These are phyloP conservation scores for Phytopythium ostracodes DNA, from an alignment of 352 stramenopile genomes.

Conservation along the genomic window DNA sequence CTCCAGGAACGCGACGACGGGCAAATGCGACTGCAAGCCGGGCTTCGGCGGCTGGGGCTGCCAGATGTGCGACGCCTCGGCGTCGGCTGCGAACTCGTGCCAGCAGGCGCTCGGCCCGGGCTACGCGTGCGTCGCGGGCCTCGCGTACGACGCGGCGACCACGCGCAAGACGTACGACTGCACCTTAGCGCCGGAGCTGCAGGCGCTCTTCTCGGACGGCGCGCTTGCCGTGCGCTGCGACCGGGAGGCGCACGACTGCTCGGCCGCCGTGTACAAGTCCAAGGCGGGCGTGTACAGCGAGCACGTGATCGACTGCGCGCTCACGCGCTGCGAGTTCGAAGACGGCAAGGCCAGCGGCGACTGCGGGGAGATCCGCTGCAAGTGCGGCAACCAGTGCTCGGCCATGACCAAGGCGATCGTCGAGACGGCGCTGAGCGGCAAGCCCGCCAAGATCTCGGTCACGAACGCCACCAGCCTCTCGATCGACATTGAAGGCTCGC, in stretches of 20 bases:
- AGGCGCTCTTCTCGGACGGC: constrained; percentile 62
- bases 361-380: constrained; percentile 56
- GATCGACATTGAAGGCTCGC: constrained; percentile 68
- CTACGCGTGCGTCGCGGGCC: constrained; percentile 39
- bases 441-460: constrained; percentile 51
- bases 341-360: constrained; percentile 33
- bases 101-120: constrained; percentile 27
- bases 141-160: constrained; percentile 44
- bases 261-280: constrained; percentile 62
- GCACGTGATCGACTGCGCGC: constrained; percentile 72
- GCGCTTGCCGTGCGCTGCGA: constrained; percentile 61
- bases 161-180: constrained; percentile 71
- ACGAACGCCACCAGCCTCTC: constrained; percentile 39
- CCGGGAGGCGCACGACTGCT: constrained; percentile 39
- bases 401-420: constrained; percentile 61
- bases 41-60: constrained; percentile 65
- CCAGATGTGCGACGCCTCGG: constrained; percentile 43
- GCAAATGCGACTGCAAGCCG: constrained; percentile 45
- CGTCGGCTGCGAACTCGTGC: constrained; percentile 20
- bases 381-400: constrained; percentile 58
- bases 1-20: constrained; percentile 41
- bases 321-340: constrained; percentile 45
- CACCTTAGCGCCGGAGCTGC: constrained; percentile 40
- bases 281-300: constrained; percentile 35
- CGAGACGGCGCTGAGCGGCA: constrained; percentile 58